Percentiles rank a stretch among this genome's conserved stretches.
Evolutionary conservation across 352 stramenopile genomes (phyloP).

Genomic region (Aphanomyces astaci): DNA sequence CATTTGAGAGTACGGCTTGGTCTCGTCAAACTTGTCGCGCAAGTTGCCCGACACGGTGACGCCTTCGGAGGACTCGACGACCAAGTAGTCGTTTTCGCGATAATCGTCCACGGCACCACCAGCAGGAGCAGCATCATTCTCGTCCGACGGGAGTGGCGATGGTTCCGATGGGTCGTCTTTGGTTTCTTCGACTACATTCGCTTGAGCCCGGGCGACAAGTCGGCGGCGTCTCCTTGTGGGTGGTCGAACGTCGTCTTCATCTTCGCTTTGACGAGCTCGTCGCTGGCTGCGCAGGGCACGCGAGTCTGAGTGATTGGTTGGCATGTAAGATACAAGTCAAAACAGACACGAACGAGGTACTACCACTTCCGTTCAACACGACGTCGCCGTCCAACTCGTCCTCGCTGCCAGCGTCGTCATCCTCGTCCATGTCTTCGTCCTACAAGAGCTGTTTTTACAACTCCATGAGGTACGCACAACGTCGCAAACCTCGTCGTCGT

Average conservation of each 20-base stretch:
- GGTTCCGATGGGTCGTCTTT: background rate
- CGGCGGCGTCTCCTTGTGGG: background rate
- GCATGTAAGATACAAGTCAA: background rate
- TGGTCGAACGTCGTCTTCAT: background rate
- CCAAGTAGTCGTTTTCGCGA: slow-evolving; percentile 32
- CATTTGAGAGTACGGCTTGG: slow-evolving; percentile 54
- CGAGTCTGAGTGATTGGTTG: no score
- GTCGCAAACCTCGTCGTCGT: slow-evolving; percentile 26
- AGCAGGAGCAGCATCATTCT: slow-evolving; percentile 19
- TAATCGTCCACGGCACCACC: slow-evolving; percentile 25
- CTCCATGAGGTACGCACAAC: background rate
- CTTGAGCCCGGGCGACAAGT: background rate
- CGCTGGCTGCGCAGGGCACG: slow-evolving; percentile 9
- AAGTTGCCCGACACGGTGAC: slow-evolving; percentile 79
- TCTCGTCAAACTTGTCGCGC: slow-evolving; percentile 67
- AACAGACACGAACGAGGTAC: background rate
- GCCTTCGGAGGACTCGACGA: slow-evolving; percentile 75
- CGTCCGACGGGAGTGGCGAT: no score
- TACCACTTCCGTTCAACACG: background rate
- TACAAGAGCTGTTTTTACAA: slow-evolving; percentile 40
- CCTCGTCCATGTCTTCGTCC: slow-evolving; percentile 46
- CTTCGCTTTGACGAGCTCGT: slow-evolving; percentile 5
- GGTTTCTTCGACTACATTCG: slow-evolving; percentile 16
- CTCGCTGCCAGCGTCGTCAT: slow-evolving; percentile 38
- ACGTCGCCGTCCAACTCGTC: slow-evolving; percentile 29